phyloP scores from a whole-genome alignment of 179 eudicot species.

The Actinidia arguta region DNA sequence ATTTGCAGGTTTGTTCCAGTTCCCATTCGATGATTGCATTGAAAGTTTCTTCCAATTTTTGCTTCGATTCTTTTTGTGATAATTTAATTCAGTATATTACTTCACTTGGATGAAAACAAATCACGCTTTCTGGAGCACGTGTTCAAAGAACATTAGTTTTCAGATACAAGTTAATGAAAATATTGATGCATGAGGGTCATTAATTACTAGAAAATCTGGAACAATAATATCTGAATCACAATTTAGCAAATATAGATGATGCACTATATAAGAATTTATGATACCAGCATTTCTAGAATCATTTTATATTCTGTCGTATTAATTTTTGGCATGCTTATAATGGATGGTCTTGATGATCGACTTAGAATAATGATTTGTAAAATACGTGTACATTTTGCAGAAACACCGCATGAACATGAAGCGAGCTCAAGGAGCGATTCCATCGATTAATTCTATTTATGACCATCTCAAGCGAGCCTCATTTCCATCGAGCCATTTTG shows the following conservation, averaged over 20 bases:
- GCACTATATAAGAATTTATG: not conserved
- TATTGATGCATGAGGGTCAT: not conserved
- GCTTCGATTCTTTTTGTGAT: not conserved
- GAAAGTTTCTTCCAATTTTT: not conserved
- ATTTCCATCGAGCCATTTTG: slow-evolving; percentile 1
- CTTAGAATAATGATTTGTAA: not conserved
- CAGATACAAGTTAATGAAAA: not conserved
- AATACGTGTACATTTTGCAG: slow-evolving; percentile 8
- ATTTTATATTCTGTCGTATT: not conserved
- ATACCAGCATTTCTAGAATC: not conserved
- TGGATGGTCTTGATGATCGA: not conserved
- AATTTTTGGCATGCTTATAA: not conserved
- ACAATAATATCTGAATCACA: slow-evolving; percentile 6
- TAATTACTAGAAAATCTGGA: not conserved
- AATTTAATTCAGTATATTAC: not conserved
- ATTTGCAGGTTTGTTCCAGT: slow-evolving; percentile 41
- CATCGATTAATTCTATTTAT: not conserved
- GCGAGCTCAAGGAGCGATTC: slow-evolving; percentile 16
- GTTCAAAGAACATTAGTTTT: not conserved
- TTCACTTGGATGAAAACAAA: not conserved
- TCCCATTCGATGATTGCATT: not conserved
- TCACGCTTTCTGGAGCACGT: not conserved
- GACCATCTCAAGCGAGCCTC: not conserved
- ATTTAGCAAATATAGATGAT: not conserved
- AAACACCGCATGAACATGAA: slow-evolving; percentile 19